Percentiles rank a stretch among this genome's conserved stretches.
These are phyloP conservation scores for Blastobotrys capitulatus DNA, from an alignment of 1,139 yeast species.

Conservation along the genomic window DNA sequence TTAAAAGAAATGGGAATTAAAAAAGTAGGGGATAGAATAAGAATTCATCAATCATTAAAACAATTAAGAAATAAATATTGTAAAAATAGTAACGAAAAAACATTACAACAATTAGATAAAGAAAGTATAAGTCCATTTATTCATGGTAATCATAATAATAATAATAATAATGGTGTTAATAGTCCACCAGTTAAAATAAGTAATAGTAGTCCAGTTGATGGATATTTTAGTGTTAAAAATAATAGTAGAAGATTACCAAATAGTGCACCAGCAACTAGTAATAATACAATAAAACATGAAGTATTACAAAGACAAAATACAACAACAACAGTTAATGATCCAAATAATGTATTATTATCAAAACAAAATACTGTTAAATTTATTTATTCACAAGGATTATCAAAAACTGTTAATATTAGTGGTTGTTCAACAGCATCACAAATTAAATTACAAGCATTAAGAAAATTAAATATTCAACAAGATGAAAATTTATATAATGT, in stretches of 20 bases:
- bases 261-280: slow-evolving; percentile 9
- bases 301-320: slow-evolving; percentile 1
- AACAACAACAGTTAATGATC: background rate
- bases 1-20: slow-evolving; percentile 69
- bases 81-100: slow-evolving; percentile 3
- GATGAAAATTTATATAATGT: slow-evolving; percentile 47
- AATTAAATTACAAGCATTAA: slow-evolving; percentile 64
- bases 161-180: background rate
- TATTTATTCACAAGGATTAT: slow-evolving; percentile 56
- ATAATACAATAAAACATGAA: slow-evolving; percentile 1
- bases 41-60: slow-evolving; percentile 48
- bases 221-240: slow-evolving; percentile 16
- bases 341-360: slow-evolving; percentile 17
- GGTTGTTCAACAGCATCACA: slow-evolving; percentile 81
- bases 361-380: slow-evolving; percentile 52
- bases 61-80: slow-evolving; percentile 16
- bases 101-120: slow-evolving; percentile 21
- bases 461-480: slow-evolving; percentile 43
- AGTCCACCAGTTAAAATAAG: background rate
- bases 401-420: slow-evolving; percentile 63
- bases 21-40: slow-evolving; percentile 77
- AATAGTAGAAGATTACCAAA: slow-evolving; percentile 4
- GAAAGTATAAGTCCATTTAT: slow-evolving; percentile 24
- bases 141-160: background rate
- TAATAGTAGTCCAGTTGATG: slow-evolving; percentile 15